Evolutionary conservation across 2,329 filamentous ascomycete species (phyloP).

Genomic region (Fusarium euwallaceae): DNA sequence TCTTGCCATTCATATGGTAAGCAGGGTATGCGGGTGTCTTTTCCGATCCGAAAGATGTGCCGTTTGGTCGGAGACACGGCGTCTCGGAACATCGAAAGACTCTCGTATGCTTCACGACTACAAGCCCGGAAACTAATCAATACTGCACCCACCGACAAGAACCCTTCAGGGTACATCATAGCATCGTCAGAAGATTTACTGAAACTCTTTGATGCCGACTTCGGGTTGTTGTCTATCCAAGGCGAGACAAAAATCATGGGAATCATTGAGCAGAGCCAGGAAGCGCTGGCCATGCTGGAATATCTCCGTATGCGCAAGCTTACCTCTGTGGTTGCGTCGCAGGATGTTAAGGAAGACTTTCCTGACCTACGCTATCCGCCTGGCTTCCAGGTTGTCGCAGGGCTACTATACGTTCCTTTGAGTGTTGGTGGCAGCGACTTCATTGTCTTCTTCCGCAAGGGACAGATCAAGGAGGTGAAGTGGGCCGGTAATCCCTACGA

Average conservation of each 20-base stretch:
- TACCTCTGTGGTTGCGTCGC: conserved; percentile 81
- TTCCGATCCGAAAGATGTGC: conserved; percentile 93
- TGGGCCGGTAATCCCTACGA: conserved; percentile 92
- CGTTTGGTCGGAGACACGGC: conserved; percentile 87
- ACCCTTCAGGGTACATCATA: conserved; percentile 90
- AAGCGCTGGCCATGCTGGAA: conserved; percentile 86
- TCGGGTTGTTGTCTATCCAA: conserved; percentile 84
- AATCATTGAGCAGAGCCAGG: conserved; percentile 79
- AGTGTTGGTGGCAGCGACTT: conserved; percentile 84
- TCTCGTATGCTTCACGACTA: conserved; percentile 87
- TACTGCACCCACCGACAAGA: conserved; percentile 82
- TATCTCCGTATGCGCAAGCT: conserved; percentile 83
- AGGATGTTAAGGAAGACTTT: conserved; percentile 82
- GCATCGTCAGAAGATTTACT: conserved; percentile 89
- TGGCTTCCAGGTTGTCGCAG: conserved; percentile 83
- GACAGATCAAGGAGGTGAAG: conserved; percentile 80
- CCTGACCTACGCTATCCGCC: conserved; percentile 84
- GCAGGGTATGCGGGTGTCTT: conserved; percentile 89
- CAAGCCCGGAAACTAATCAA: conserved; percentile 92
- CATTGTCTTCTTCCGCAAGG: conserved; percentile 89
- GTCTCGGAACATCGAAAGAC: conserved; percentile 86
- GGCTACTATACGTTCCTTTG: conserved; percentile 84
- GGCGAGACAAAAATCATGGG: conserved; percentile 93
- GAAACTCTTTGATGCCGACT: conserved; percentile 88
- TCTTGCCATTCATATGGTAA: conserved; percentile 85